phyloP scores from a whole-genome alignment of 2,329 filamentous ascomycete genomes.

The Aspergillus fischeri region DNA sequence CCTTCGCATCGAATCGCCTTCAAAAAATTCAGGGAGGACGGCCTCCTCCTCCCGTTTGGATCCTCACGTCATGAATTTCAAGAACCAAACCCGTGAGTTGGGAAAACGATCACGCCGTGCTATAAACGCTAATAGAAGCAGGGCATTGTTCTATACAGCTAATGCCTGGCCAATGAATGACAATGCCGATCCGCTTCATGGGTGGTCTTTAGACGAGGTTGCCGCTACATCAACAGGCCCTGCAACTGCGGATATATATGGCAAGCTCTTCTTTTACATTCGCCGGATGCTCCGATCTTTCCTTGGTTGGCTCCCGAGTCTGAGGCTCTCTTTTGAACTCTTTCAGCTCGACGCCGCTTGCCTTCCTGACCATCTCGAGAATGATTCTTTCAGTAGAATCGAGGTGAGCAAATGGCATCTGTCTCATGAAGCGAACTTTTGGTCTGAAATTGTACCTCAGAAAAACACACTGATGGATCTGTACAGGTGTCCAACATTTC shows the following conservation, averaged over 20 bases:
- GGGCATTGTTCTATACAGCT: slow-evolving; percentile 32
- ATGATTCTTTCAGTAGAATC: slow-evolving; percentile 32
- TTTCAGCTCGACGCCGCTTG: slow-evolving; percentile 21
- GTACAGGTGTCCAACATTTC: slow-evolving; percentile 39
- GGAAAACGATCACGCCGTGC: too few species aligned
- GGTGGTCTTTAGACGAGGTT: slow-evolving; percentile 34
- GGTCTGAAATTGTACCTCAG: too few species aligned
- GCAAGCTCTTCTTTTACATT: slow-evolving; percentile 36
- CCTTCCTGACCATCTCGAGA: slow-evolving; percentile 16
- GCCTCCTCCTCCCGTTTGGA: slow-evolving; percentile 42
- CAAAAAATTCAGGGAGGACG: slow-evolving; percentile 33
- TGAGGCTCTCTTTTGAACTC: slow-evolving; percentile 25
- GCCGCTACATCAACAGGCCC: slow-evolving; percentile 5
- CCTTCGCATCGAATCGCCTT: slow-evolving; percentile 24
- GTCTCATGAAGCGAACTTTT: too few species aligned
- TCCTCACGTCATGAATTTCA: slow-evolving; percentile 26
- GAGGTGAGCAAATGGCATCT: slow-evolving; percentile 27
- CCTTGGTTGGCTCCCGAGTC: slow-evolving; percentile 18
- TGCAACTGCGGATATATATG: slow-evolving; percentile 36
- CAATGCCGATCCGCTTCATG: slow-evolving; percentile 31
- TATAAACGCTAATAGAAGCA: slow-evolving; percentile 10
- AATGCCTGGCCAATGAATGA: slow-evolving; percentile 37
- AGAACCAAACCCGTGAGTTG: slow-evolving; percentile 41
- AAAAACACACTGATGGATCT: background rate
- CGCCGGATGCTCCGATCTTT: slow-evolving; percentile 28